Conservation (phyloP, 1,284 basidiomycete species). For the Cutaneotrichosporon mucoides region DNA sequence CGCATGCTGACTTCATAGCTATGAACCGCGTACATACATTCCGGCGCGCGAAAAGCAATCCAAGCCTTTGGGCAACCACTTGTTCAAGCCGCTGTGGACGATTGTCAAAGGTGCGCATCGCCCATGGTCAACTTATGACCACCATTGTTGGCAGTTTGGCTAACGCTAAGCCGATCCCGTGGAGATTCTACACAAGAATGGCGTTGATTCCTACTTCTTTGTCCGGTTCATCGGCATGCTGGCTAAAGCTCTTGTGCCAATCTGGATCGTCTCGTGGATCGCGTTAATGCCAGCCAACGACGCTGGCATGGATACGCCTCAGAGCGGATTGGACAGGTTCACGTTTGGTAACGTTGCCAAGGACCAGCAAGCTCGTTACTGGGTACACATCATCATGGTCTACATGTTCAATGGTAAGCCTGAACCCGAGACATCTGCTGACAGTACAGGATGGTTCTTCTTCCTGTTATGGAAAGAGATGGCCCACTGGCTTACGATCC, state of each 20-base stretch:
- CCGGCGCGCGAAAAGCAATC: conserved; percentile 45
- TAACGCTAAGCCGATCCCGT: conserved; percentile 51
- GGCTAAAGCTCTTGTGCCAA: conserved; percentile 62
- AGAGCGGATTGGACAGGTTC: conserved; percentile 54
- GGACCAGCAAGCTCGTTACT: conserved; percentile 43
- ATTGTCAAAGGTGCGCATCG: conserved; percentile 28
- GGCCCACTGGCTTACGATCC: conserved; percentile 60
- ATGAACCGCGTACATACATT: conserved; percentile 71
- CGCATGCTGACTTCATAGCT: conserved; percentile 40
- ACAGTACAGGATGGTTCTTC: conserved; percentile 59
- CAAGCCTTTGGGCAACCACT: conserved; percentile 27
- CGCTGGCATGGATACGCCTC: conserved; percentile 48
- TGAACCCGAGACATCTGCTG: background rate
- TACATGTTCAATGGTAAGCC: conserved; percentile 51
- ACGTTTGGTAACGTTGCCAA: conserved; percentile 54
- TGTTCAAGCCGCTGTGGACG: conserved; percentile 36
- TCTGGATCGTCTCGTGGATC: conserved; percentile 59
- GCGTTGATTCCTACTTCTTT: conserved; percentile 68
- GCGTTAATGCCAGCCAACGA: conserved; percentile 62
- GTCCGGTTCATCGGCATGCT: conserved; percentile 62
- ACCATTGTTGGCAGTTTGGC: conserved; percentile 16
- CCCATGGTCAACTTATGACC: background rate
- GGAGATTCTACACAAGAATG: conserved; percentile 38
- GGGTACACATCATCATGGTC: conserved; percentile 51
- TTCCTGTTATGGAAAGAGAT: conserved; percentile 65